Base-by-base conservation (phyloP, 768 basidiomycete species). In the Collybia sp. region DNA sequence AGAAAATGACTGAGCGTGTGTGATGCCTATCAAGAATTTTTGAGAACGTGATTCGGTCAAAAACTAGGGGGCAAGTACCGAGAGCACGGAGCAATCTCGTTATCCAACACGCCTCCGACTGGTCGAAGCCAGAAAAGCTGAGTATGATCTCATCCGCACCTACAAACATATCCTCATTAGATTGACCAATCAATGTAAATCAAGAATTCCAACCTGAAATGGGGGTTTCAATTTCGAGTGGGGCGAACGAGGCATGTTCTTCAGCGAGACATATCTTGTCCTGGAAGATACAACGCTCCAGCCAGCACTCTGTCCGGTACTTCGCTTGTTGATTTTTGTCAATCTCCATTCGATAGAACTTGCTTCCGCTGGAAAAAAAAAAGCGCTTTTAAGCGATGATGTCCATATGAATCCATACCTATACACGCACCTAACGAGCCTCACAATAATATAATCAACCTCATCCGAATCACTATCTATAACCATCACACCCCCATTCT, bases 221-320 rank as follows among this genome's bases (percentile, higher is more conserved):
- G 10, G 92, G 91, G 4, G 70, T 67, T 4, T 64, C 43, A 2
- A 84, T 71, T 3, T 54, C 65, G 12, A 96, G 68, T 1, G 93
- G 93, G 3, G 63, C 63, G 55, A 89, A 92, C 0, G 82, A 77
- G 11, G 88, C 59, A 51, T 91, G 82, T 36, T 86, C 85, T 1
- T 82, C 77, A 0, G 79, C 69, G 13, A 67, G 60, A 56, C 86
- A 84, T 42, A 95, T 65, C n/a, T 77, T 73, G 38, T 88, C 85
- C 47, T 84, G 81, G 44, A 79, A 84, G 12, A 92, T 75, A 55
- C 89, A 95, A 37, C 78, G 78, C 61, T 97, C 93, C 1, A 97
- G 71, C 93, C 93, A 97, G 59, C 90, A 94, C 62, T 96, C 93
- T 0, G 93, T 95, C 37, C 93, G 79, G 56, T 82, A 90, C 53